Conservation (phyloP, 495 filamentous ascomycete genomes). For the Penicillium fimorum region DNA sequence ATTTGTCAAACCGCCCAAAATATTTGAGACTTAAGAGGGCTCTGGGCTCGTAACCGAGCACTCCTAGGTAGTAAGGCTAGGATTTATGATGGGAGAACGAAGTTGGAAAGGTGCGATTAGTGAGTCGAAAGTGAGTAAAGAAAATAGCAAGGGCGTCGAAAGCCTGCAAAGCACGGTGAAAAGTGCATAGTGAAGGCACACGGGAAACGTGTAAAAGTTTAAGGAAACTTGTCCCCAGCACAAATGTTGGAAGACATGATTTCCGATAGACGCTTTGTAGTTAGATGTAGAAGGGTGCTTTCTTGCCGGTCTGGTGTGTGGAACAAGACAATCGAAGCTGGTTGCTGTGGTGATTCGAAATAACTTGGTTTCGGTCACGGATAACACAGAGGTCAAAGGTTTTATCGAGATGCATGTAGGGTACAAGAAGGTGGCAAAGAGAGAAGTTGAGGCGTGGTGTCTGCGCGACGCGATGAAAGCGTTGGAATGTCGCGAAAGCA, state of each 20-base stretch:
- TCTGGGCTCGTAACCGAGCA: background rate
- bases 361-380: background rate
- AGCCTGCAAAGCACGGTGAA: conserved; percentile 34
- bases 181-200: conserved; percentile 38
- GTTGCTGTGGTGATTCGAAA: conserved; percentile 1
- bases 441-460: conserved; percentile 9
- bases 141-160: conserved; percentile 31
- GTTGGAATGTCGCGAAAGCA: conserved; percentile 16
- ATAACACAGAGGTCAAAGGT: background rate
- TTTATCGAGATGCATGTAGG: conserved; percentile 12
- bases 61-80: background rate
- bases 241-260: conserved; percentile 29
- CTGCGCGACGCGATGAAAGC: conserved; percentile 27
- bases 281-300: conserved; percentile 8
- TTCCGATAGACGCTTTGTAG: conserved; percentile 8
- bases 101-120: conserved; percentile 4
- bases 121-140: conserved; percentile 4
- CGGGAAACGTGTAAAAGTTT: conserved; percentile 28
- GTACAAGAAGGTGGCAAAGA: background rate
- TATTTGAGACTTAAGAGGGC: background rate
- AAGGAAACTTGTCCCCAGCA: conserved; percentile 32
- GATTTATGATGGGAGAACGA: background rate
- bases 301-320: conserved; percentile 4
- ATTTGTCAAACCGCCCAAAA: background rate
- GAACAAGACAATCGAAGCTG: background rate